phyloP scores from a whole-genome alignment of 495 filamentous ascomycete genomes.

The Extremus antarcticus region DNA sequence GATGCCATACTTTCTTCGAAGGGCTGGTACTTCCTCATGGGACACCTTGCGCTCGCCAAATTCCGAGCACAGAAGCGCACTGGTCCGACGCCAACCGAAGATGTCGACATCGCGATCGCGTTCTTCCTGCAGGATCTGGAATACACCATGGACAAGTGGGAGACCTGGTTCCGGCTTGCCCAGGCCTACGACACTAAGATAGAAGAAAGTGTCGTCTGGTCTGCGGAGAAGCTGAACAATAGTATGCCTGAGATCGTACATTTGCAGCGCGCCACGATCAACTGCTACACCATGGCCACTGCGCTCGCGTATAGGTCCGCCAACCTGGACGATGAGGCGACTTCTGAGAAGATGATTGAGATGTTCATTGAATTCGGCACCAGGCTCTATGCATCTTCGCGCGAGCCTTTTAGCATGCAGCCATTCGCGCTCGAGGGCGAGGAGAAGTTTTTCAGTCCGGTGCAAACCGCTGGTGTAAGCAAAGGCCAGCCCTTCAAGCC shows the following conservation, averaged over 20 bases:
- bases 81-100: conserved; percentile 65
- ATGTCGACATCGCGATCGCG: conserved; percentile 69
- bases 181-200: conserved; percentile 86
- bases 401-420: conserved; percentile 81
- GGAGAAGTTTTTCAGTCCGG: conserved; percentile 57
- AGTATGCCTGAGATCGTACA: conserved; percentile 60
- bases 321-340: conserved; percentile 49
- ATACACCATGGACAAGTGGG: conserved; percentile 76
- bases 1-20: conserved; percentile 58
- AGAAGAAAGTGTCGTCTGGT: conserved; percentile 88
- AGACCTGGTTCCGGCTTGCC: conserved; percentile 88
- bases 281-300: conserved; percentile 85
- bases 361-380: conserved; percentile 84
- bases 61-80: conserved; percentile 79
- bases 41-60: conserved; percentile 75
- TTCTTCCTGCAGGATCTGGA: conserved; percentile 81
- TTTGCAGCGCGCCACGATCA: conserved; percentile 72
- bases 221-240: conserved; percentile 91
- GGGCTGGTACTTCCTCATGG: conserved; percentile 87
- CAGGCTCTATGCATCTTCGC: conserved; percentile 80
- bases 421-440: conserved; percentile 45
- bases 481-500: conserved; percentile 60
- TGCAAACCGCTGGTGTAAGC: conserved; percentile 49
- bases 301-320: conserved; percentile 57
- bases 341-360: conserved; percentile 56